phyloP scores from a whole-genome alignment of 768 basidiomycete species.

The Mrakia gelida region DNA sequence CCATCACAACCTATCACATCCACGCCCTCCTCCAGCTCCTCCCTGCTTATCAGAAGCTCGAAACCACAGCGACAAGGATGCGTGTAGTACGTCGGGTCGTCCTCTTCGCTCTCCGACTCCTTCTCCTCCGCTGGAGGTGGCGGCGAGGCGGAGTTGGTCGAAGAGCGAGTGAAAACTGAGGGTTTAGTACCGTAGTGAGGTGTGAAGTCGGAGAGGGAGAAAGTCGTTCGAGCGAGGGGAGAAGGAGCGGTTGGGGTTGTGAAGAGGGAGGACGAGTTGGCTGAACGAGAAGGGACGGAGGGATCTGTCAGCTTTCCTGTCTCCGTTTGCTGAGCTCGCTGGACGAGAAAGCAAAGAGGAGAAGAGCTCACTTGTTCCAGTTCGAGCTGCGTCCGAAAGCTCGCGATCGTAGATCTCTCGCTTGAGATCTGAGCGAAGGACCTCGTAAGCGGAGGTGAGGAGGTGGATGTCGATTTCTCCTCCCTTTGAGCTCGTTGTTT shows the following conservation, averaged over 20 bases:
- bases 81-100: conserved; percentile 40
- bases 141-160: neutral
- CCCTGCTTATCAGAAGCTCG: conserved; percentile 39
- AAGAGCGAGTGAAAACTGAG: neutral
- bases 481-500: neutral
- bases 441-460: neutral
- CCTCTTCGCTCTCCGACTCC: conserved; percentile 7
- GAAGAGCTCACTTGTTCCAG: neutral
- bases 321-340: neutral
- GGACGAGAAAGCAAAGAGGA: neutral
- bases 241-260: conserved; percentile 3
- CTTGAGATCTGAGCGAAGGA: conserved; percentile 1
- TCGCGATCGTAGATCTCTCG: neutral
- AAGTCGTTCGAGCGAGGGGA: conserved; percentile 24
- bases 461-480: neutral
- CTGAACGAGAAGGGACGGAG: neutral
- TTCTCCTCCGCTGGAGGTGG: neutral
- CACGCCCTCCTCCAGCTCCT: conserved; percentile 45
- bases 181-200: conserved; percentile 15
- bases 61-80: conserved; percentile 46
- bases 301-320: neutral
- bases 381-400: neutral
- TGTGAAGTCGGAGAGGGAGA: conserved; percentile 25
- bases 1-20: conserved; percentile 46
- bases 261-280: neutral